Evolutionary conservation across 495 filamentous ascomycete genomes (phyloP).

Genomic region (Jackrogersella minutella): DNA sequence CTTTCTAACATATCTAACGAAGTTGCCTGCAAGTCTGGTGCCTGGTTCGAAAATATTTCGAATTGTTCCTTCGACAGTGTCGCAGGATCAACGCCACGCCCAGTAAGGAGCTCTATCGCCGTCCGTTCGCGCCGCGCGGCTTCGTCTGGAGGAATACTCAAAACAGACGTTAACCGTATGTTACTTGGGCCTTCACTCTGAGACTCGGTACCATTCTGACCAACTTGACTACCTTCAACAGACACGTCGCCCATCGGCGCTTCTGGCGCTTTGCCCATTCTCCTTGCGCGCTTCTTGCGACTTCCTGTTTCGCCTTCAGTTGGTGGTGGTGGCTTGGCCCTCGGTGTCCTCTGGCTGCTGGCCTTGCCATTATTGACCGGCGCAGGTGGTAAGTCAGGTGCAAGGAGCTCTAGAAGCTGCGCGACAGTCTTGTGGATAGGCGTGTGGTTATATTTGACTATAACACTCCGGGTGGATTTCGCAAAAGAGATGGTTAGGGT

Average conservation of each 20-base stretch:
- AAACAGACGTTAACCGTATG: conserved; percentile 30
- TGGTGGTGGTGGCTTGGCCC: conserved; percentile 33
- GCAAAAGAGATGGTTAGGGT: conserved; percentile 54
- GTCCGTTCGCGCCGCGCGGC: conserved; percentile 50
- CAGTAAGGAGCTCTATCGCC: conserved; percentile 50
- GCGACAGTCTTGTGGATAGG: conserved; percentile 57
- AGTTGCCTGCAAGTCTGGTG: conserved; percentile 53
- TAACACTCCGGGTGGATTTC: conserved; percentile 48
- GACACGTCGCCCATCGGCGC: conserved; percentile 27
- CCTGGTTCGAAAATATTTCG: conserved; percentile 60
- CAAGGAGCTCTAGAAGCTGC: conserved; percentile 51
- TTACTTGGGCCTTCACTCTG: conserved; percentile 1
- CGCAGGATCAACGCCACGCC: conserved; percentile 47
- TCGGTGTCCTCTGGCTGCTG: conserved; percentile 33
- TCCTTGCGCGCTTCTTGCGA: conserved; percentile 39
- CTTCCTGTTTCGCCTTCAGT: conserved; percentile 38
- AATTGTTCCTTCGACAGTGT: conserved; percentile 59
- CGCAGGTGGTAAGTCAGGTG: conserved; percentile 39
- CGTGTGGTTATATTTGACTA: conserved; percentile 58
- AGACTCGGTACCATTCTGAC: conserved; percentile 14
- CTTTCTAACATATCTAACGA: conserved; percentile 55
- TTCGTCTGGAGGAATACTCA: conserved; percentile 55
- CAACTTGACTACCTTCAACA: conserved; percentile 3
- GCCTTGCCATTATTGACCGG: conserved; percentile 18
- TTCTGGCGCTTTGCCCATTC: conserved; percentile 38